A percentile compares a stretch with the other conserved stretches of the same genome.
phyloP scores from a whole-genome alignment of 179 eudicot genomes.

The Dionaea muscipula region DNA sequence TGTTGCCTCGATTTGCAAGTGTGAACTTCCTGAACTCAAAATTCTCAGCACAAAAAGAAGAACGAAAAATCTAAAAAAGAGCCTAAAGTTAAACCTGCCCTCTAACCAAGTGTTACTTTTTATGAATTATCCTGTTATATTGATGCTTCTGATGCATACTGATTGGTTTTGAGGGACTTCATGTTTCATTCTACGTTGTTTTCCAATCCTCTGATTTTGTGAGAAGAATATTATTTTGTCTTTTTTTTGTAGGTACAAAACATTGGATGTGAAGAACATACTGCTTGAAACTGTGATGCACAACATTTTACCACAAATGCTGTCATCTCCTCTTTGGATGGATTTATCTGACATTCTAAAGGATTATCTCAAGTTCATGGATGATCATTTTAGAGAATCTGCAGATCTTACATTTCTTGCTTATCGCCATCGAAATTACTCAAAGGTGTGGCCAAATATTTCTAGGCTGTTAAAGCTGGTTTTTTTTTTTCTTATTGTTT shows the following conservation, averaged over 20 bases:
- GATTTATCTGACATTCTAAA: slow-evolving; percentile 51
- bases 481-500: too few species aligned
- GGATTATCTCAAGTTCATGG: slow-evolving; percentile 84
- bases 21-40: too few species aligned
- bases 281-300: slow-evolving; percentile 69
- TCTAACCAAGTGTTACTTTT: too few species aligned
- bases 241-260: slow-evolving; percentile 45
- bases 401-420: slow-evolving; percentile 96
- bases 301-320: slow-evolving; percentile 83
- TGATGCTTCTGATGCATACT: neutral
- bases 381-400: slow-evolving; percentile 81
- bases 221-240: neutral
- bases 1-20: too few species aligned
- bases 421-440: slow-evolving; percentile 84
- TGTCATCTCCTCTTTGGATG: slow-evolving; percentile 60
- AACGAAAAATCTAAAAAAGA: too few species aligned
- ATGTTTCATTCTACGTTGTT: slow-evolving; percentile 4
- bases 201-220: neutral
- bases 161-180: neutral
- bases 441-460: slow-evolving; percentile 39
- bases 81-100: too few species aligned
- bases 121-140: too few species aligned
- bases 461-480: neutral
- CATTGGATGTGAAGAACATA: slow-evolving; percentile 88
- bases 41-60: too few species aligned